A percentile compares a stretch with the other conserved stretches of the same genome.
Conservation (phyloP, 2,329 filamentous ascomycete species). For the Emydomyces testavorans region DNA sequence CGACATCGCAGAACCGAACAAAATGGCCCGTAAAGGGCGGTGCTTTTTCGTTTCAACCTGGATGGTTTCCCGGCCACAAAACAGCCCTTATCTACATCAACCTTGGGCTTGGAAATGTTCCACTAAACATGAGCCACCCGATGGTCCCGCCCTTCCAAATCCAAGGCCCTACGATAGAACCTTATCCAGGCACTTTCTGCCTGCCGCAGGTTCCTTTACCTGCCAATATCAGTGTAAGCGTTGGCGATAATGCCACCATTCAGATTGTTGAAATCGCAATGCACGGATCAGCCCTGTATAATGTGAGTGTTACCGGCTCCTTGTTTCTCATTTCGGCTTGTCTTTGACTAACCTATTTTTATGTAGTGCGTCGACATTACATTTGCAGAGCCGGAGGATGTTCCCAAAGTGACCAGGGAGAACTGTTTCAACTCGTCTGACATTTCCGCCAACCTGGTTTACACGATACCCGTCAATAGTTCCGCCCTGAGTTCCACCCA, state of each 20-base stretch:
- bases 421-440: constrained; percentile 85
- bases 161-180: constrained; percentile 64
- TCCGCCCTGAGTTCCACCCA: constrained; percentile 10
- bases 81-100: constrained; percentile 82
- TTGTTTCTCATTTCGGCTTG: neutral
- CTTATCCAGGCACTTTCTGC: constrained; percentile 83
- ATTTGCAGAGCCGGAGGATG: constrained; percentile 61
- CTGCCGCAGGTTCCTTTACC: constrained; percentile 82
- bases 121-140: constrained; percentile 73
- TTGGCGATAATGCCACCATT: constrained; percentile 83
- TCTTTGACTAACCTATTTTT: constrained; percentile 4
- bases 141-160: constrained; percentile 77
- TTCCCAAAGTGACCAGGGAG: constrained; percentile 62
- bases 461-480: constrained; percentile 12
- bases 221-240: constrained; percentile 53
- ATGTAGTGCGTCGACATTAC: constrained; percentile 87
- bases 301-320: constrained; percentile 44
- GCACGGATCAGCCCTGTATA: constrained; percentile 73
- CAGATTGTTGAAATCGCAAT: constrained; percentile 74
- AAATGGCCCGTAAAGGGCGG: constrained; percentile 84
- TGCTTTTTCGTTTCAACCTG: constrained; percentile 79
- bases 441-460: constrained; percentile 39
- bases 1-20: constrained; percentile 67
- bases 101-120: constrained; percentile 70
- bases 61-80: constrained; percentile 86